Conservation (phyloP, 2,329 filamentous ascomycete genomes). For the Calonectria leucothoes region DNA sequence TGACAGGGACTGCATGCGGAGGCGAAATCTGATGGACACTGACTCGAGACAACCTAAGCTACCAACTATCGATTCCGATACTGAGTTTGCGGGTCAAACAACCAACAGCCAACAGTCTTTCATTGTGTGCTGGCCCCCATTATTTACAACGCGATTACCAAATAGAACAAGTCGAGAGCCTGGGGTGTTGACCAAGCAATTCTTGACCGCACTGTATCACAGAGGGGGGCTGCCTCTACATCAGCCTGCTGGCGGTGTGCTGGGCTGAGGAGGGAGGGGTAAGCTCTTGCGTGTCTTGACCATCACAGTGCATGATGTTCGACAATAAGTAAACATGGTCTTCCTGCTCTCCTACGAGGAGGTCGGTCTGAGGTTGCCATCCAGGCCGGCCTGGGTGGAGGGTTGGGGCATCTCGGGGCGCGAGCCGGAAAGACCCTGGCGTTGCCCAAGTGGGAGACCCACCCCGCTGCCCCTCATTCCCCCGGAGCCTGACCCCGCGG, state of each 20-base stretch:
- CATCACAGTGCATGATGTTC: neutral
- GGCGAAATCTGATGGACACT: neutral
- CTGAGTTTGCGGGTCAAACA: neutral
- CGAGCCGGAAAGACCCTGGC: constrained; percentile 3
- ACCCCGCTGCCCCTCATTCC: constrained; percentile 8
- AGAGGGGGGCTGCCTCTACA: neutral
- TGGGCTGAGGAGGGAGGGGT: neutral
- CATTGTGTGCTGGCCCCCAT: neutral
- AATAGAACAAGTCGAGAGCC: neutral
- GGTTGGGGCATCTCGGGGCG: constrained; percentile 6
- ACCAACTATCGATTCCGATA: neutral
- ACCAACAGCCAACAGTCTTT: neutral
- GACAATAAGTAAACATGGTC: neutral
- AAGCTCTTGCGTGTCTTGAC: neutral
- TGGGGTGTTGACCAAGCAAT: neutral
- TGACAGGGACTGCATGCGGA: constrained; percentile 9
- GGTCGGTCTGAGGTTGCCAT: neutral
- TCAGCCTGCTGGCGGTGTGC: neutral
- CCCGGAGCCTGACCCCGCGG: constrained; percentile 16
- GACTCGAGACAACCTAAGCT: neutral
- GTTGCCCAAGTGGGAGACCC: neutral
- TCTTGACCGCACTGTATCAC: too few species aligned
- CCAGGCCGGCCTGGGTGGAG: neutral
- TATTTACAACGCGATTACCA: neutral
- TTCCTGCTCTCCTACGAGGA: neutral